A percentile compares a stretch with the other conserved stretches of the same genome.
Conservation (phyloP, 805 yeast species). For the Hanseniaspora clermontiae region DNA sequence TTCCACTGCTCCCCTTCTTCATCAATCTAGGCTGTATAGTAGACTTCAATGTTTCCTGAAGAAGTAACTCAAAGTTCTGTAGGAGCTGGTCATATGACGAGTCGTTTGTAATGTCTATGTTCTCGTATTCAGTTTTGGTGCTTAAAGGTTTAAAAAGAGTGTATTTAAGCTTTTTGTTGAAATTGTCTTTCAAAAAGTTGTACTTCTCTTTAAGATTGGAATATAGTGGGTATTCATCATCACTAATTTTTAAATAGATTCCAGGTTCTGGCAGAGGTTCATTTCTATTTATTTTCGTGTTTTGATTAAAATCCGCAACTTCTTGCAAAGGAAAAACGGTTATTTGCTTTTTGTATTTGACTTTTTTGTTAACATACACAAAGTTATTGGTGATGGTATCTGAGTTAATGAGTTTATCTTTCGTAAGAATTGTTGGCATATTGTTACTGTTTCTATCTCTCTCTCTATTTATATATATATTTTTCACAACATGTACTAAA, state of each 20-base stretch:
- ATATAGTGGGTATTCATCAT: neutral
- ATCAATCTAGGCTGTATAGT: constrained; percentile 9
- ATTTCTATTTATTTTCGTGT: neutral
- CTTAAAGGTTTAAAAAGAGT: constrained; percentile 8
- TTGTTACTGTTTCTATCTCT: neutral
- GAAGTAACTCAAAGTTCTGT: neutral
- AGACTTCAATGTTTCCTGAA: neutral
- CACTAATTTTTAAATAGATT: neutral
- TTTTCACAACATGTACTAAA: neutral
- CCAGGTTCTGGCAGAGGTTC: constrained; percentile 11
- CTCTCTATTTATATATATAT: too few species aligned
- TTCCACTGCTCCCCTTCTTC: constrained; percentile 11
- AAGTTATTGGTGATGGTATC: constrained; percentile 1
- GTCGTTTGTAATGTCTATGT: neutral
- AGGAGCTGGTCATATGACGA: neutral
- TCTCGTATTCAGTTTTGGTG: neutral
- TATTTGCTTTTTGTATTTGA: neutral
- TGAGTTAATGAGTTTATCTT: neutral
- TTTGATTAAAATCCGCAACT: neutral
- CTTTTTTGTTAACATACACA: neutral
- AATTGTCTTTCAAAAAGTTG: neutral
- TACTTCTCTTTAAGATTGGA: neutral
- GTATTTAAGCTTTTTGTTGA: constrained; percentile 9
- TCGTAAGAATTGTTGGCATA: neutral
- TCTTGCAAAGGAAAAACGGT: constrained; percentile 1